phyloP scores from a whole-genome alignment of 2,329 filamentous ascomycete species.

The Cytospora chrysosperma region DNA sequence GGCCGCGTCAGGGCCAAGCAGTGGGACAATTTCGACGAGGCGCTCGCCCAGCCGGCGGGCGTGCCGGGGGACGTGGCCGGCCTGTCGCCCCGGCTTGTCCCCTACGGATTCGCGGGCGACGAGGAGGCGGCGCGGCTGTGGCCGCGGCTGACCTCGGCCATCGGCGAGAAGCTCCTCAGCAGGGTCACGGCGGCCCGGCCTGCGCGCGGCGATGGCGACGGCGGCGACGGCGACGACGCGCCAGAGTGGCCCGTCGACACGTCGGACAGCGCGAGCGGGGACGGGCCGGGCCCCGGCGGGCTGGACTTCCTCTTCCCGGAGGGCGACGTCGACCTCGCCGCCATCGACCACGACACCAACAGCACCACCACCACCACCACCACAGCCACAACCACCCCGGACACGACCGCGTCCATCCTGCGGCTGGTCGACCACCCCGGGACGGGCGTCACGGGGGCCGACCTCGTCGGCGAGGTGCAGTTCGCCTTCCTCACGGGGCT shows the following conservation, averaged over 20 bases:
- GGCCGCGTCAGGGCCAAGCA: slow-evolving; percentile 45
- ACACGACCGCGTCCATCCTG: slow-evolving; percentile 49
- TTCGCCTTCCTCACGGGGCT: slow-evolving; percentile 58
- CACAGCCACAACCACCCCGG: slow-evolving; percentile 35
- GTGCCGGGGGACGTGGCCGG: slow-evolving; percentile 42
- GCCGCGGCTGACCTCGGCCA: slow-evolving; percentile 49
- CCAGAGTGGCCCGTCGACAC: slow-evolving; percentile 54
- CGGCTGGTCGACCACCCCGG: slow-evolving; percentile 37
- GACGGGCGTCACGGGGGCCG: slow-evolving; percentile 34
- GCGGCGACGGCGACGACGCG: slow-evolving; percentile 19
- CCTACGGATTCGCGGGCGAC: slow-evolving; percentile 42
- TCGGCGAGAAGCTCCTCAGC: slow-evolving; percentile 45
- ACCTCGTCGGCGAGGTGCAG: slow-evolving; percentile 60
- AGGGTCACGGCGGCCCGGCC: slow-evolving; percentile 49
- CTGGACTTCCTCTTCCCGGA: slow-evolving; percentile 50
- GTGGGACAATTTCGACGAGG: slow-evolving; percentile 58
- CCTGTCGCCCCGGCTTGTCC: slow-evolving; percentile 42
- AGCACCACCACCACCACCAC: background rate
- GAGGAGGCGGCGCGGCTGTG: slow-evolving; percentile 43
- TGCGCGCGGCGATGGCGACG: slow-evolving; percentile 26
- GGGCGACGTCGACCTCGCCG: slow-evolving; percentile 42
- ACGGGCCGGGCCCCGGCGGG: slow-evolving; percentile 36
- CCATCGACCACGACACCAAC: slow-evolving; percentile 28
- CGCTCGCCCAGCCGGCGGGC: slow-evolving; percentile 47
- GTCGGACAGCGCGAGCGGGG: slow-evolving; percentile 49